phyloP scores from a whole-genome alignment of 78 protist species.

The Polysphondylium violaceum region DNA sequence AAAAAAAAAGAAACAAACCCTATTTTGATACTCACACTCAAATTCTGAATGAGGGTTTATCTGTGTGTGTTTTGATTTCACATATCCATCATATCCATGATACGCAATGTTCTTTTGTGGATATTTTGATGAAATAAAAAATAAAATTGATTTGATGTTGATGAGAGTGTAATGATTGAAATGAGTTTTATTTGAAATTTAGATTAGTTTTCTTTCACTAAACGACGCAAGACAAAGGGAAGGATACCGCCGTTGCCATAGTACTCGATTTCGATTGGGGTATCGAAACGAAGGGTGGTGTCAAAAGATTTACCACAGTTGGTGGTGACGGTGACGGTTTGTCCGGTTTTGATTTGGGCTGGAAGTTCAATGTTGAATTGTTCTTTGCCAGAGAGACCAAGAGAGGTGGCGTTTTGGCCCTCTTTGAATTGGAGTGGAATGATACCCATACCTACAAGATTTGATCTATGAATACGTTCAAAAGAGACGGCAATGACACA shows the following conservation, averaged over 20 bases:
- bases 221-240: constrained; percentile 83
- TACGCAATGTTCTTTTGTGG: too few relatives aligned
- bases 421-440: constrained; percentile 89
- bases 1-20: too few relatives aligned
- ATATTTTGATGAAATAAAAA: too few relatives aligned
- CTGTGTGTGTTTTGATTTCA: too few relatives aligned
- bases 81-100: too few relatives aligned
- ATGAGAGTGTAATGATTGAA: too few relatives aligned
- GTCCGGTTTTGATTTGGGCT: constrained; percentile 79
- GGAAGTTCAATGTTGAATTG: constrained; percentile 75
- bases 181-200: too few relatives aligned
- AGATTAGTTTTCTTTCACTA: not conserved
- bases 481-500: constrained; percentile 91
- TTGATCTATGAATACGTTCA: constrained; percentile 91
- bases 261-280: constrained; percentile 87
- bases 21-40: too few relatives aligned
- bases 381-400: constrained; percentile 91
- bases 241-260: constrained; percentile 89
- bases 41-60: too few relatives aligned
- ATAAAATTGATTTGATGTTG: too few relatives aligned
- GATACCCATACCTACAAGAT: constrained; percentile 92
- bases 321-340: constrained; percentile 72
- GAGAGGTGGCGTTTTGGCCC: constrained; percentile 84
- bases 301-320: constrained; percentile 73
- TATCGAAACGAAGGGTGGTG: constrained; percentile 88